These are phyloP conservation scores for Rhododendron molle DNA, from an alignment of 148 eudicot genomes.

Conservation along the genomic window DNA sequence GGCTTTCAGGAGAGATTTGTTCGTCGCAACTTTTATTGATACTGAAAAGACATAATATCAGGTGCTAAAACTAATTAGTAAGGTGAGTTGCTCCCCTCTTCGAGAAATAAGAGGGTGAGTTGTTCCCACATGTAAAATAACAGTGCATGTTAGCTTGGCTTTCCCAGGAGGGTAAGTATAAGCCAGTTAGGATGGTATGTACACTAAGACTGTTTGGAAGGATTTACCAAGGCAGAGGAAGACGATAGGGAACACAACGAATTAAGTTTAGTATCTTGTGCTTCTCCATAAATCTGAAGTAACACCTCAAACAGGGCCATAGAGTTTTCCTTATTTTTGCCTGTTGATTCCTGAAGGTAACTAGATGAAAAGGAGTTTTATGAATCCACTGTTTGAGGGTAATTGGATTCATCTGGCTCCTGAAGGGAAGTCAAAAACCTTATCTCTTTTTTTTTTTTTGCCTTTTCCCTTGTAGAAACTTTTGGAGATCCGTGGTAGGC, in stretches of 20 bases:
- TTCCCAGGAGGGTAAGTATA: neutral
- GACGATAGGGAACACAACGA: neutral
- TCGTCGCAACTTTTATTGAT: neutral
- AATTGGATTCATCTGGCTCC: neutral
- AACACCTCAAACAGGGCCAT: neutral
- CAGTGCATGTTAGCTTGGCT: neutral
- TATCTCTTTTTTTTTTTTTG: too few relatives aligned
- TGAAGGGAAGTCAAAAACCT: neutral
- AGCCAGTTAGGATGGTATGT: neutral
- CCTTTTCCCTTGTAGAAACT: neutral
- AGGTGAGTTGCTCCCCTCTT: neutral
- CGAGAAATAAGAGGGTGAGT: neutral
- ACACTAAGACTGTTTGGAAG: neutral
- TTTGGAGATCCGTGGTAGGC: neutral
- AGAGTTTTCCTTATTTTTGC: neutral
- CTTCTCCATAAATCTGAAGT: neutral
- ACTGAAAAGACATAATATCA: neutral
- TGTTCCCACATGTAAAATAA: neutral
- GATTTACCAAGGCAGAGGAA: neutral
- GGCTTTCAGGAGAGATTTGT: neutral
- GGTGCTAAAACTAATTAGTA: neutral
- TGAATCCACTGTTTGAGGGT: neutral
- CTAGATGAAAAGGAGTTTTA: neutral
- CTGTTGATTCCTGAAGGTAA: neutral
- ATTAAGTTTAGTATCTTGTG: neutral